Percentiles rank a stretch among this genome's conserved stretches.
Evolutionary conservation across 305 asterid species (phyloP).

Genomic region (Solanum hybrid): DNA sequence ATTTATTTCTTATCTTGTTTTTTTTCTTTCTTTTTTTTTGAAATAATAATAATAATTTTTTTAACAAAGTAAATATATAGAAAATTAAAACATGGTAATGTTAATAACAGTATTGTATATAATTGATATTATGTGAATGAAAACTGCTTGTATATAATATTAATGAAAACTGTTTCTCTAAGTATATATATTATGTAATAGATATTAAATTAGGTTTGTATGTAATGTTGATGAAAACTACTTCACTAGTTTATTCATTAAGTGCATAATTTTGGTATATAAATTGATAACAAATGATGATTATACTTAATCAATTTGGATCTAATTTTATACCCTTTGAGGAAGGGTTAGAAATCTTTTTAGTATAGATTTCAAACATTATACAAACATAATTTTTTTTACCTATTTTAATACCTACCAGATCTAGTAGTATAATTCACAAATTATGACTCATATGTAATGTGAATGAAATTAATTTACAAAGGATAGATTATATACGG

Average conservation of each 20-base stretch:
- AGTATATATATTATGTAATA: not conserved
- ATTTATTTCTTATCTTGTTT: not conserved
- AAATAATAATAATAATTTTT: too few species aligned
- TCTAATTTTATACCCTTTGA: not conserved
- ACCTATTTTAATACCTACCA: not conserved
- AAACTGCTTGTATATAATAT: not conserved
- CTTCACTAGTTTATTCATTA: not conserved
- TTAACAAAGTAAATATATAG: not conserved
- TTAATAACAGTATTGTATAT: not conserved
- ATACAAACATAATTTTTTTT: not conserved
- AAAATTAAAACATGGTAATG: not conserved
- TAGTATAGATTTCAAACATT: not conserved
- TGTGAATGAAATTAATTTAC: not conserved
- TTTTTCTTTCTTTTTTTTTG: not conserved
- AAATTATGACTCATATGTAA: not conserved
- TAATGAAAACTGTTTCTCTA: not conserved
- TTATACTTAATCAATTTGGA: not conserved
- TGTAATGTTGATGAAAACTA: not conserved
- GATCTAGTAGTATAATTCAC: not conserved
- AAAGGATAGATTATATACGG: not conserved
- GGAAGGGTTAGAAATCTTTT: not conserved
- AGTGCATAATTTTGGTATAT: not conserved
- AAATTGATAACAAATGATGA: not conserved
- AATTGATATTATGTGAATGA: not conserved
- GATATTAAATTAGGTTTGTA: not conserved